Evolutionary conservation across 768 basidiomycete genomes (phyloP), one percentile per base, ranked within the genome.

Genomic region (Hericium rajendrae): DNA sequence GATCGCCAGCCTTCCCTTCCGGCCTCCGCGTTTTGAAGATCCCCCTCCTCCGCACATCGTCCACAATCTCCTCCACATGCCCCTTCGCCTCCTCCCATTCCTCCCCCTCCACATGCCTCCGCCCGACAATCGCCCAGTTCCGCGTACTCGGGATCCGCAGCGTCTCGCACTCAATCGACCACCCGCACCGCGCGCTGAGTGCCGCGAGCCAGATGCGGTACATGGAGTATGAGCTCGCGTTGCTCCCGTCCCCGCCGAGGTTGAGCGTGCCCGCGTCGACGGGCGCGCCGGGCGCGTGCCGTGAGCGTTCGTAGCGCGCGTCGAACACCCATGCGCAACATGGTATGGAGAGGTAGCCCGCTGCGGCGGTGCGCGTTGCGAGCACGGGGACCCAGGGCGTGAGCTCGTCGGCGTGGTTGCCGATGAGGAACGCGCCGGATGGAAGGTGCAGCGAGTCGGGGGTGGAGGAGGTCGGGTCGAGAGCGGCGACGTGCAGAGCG

Each of bases 341-440:
- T 0, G 95, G 95, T 55, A 98, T 91, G 6, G 80, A 86, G 48
- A 91, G 69, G 64, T 88, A 89, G 4, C 88, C 89, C 0, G 83
- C 79, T 0, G 84, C 80, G 3, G 67, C 64, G 38, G 77, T 71
- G 13, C 85, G 61, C 1, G 86, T 83, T 0, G 93, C 80, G 5
- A 97, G 72, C 1, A 97, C 78, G 0, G 95, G 91, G 0, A 93
- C 69, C 94, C 94, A 98, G 0, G 95, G 95, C 22, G 94, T 94
- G 16, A 98, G 76, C 64, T 98, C 95, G 72, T 98, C 95, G 0
- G 94, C 88, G 69, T 98, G 95, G 72, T 97, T 97, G 9, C 90
- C 93, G 52, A 98, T 88, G 57, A 98, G 71, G 71, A 97, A 98
- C 2, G 76, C 71, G 1, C 77, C 82, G 0, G 74, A 8, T 65